A percentile compares a stretch with the other conserved stretches of the same genome.
These are phyloP conservation scores for Kwoniella europaea DNA, from an alignment of 768 basidiomycete genomes.

Conservation along the genomic window DNA sequence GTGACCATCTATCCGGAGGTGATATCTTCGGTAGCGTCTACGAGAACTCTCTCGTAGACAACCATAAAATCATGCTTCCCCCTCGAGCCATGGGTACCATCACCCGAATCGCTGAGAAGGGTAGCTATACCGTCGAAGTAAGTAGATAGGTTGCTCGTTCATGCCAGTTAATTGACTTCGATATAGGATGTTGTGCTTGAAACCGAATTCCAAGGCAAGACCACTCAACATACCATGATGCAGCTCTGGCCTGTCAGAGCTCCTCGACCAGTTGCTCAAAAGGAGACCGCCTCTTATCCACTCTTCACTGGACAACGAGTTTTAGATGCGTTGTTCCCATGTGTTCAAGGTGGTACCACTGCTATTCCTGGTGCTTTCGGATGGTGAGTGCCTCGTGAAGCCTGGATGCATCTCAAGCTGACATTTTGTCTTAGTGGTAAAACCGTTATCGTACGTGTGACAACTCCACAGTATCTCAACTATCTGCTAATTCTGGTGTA, in stretches of 20 bases:
- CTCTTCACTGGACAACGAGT: conserved; percentile 96
- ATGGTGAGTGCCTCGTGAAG: conserved; percentile 61
- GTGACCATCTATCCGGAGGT: conserved; percentile 96
- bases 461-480: background rate
- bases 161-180: background rate
- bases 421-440: conserved; percentile 41
- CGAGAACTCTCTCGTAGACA: conserved; percentile 94
- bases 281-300: conserved; percentile 88
- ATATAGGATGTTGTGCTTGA: conserved; percentile 88
- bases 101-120: conserved; percentile 89
- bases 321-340: conserved; percentile 95
- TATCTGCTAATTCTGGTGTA: conserved; percentile 5
- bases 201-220: conserved; percentile 96
- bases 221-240: conserved; percentile 91
- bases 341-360: conserved; percentile 61
- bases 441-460: conserved; percentile 90
- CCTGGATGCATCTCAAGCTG: conserved; percentile 6
- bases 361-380: conserved; percentile 97
- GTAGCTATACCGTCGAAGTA: conserved; percentile 88
- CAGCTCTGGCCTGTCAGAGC: conserved; percentile 99
- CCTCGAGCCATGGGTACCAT: conserved; percentile 95
- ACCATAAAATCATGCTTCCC: conserved; percentile 95
- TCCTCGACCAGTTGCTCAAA: conserved; percentile 92
- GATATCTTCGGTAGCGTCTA: conserved; percentile 94
- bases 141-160: conserved; percentile 45